Evolutionary conservation across 1,284 basidiomycete species (phyloP).

Genomic region (Volvariella volvacea): DNA sequence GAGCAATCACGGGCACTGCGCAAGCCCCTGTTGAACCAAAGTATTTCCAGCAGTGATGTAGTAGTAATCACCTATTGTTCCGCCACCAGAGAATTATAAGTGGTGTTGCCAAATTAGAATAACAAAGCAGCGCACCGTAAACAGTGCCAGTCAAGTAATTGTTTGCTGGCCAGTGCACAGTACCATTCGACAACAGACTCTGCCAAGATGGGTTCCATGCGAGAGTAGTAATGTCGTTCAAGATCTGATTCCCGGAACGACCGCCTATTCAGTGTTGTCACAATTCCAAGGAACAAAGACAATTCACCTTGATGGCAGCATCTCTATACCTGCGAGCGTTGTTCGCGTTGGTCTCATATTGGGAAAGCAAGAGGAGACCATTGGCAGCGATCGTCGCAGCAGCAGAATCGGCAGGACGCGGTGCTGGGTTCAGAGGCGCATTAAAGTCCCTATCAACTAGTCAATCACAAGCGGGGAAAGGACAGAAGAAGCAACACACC

Average conservation of each 20-base stretch:
- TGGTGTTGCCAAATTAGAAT: background rate
- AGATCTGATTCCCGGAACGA: slow-evolving; percentile 27
- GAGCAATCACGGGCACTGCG: slow-evolving; percentile 18
- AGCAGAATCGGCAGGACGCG: slow-evolving; percentile 59
- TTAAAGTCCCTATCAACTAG: slow-evolving; percentile 54
- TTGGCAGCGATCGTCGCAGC: slow-evolving; percentile 56
- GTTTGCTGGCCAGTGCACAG: slow-evolving; percentile 49
- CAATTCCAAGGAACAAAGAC: background rate
- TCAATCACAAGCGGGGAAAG: background rate
- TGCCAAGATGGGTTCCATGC: slow-evolving; percentile 56
- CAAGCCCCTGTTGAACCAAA: slow-evolving; percentile 29
- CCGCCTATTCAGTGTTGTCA: too few relatives aligned
- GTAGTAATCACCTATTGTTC: slow-evolving; percentile 35
- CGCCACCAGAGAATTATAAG: background rate
- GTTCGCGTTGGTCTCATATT: slow-evolving; percentile 34
- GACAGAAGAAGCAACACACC: slow-evolving; percentile 28
- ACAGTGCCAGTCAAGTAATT: slow-evolving; percentile 59
- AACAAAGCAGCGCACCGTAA: slow-evolving; percentile 56
- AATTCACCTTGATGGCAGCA: slow-evolving; percentile 40
- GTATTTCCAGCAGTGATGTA: slow-evolving; percentile 37
- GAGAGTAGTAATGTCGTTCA: slow-evolving; percentile 42
- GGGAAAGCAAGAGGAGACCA: slow-evolving; percentile 51
- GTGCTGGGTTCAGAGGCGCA: slow-evolving; percentile 42
- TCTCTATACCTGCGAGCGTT: slow-evolving; percentile 38
- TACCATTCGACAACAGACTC: slow-evolving; percentile 60